A percentile compares a stretch with the other conserved stretches of the same genome.
Evolutionary conservation across 2,329 filamentous ascomycete genomes (phyloP).

Genomic region (Cladosporium velox): DNA sequence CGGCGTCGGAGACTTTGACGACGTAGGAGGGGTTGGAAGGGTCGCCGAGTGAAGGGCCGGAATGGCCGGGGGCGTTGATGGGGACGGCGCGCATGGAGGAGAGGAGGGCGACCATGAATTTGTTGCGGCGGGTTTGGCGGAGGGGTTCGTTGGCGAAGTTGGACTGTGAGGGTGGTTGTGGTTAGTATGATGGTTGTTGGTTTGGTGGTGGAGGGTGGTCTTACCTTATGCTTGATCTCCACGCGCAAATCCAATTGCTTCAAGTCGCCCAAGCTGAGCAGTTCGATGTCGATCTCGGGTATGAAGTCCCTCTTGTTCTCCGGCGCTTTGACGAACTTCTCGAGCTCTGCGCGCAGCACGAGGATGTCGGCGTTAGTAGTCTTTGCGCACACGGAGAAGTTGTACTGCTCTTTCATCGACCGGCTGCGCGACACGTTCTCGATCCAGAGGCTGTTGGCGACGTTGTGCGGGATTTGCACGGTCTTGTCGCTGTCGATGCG

Average conservation of each 20-base stretch:
- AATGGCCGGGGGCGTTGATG: conserved; percentile 74
- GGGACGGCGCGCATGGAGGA: conserved; percentile 81
- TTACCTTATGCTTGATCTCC: conserved; percentile 38
- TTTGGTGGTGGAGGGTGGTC: not conserved
- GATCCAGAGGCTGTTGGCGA: conserved; percentile 41
- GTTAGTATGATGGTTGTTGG: not conserved
- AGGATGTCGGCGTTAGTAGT: conserved; percentile 40
- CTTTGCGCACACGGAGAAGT: conserved; percentile 30
- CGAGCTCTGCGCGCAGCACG: conserved; percentile 33
- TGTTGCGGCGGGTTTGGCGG: conserved; percentile 76
- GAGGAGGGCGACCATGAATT: conserved; percentile 92
- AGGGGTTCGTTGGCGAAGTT: conserved; percentile 68
- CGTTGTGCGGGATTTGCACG: conserved; percentile 40
- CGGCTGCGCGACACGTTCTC: conserved; percentile 41
- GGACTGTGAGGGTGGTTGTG: conserved; percentile 26
- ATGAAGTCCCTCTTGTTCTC: conserved; percentile 42
- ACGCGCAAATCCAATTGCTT: conserved; percentile 37
- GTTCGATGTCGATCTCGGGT: conserved; percentile 38
- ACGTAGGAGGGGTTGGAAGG: conserved; percentile 73
- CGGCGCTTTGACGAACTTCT: conserved; percentile 33
- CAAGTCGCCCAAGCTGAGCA: conserved; percentile 36
- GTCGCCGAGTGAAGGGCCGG: conserved; percentile 60
- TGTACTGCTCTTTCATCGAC: conserved; percentile 40
- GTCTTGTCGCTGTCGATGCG: conserved; percentile 34
- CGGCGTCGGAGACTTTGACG: conserved; percentile 61